Evolutionary conservation across 1,284 basidiomycete genomes (phyloP), one percentile per base, ranked within the genome.

Genomic region (Somion occarium): DNA sequence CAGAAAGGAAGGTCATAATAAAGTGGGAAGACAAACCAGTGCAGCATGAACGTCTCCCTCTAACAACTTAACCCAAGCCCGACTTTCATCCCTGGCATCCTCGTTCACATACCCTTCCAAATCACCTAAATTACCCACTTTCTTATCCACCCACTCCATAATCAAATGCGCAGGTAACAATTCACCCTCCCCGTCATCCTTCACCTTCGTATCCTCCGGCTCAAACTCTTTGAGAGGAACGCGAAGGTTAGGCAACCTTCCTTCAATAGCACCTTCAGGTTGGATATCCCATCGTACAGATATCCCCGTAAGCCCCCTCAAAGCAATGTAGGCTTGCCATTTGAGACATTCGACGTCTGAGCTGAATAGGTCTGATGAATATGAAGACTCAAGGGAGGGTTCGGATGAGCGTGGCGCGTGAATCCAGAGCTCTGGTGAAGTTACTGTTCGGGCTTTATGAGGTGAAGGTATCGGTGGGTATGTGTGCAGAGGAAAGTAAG

Each of bases 301-400:
- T 45, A 88, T 67, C 58, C 67, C 59, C 18, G 58, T 65, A 49
- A 86, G 62, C 3, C 79, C 80, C 48, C 85, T 79, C 15, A 91
- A 75, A 1, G 88, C 85, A 52, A 91, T 73, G 64, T 87, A 89
- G 0, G 88, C 85, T 65, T 91, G 88, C 88, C 88, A 91, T 68
- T 88, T 90, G 59, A 91, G 75, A 65, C 88, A 90, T 59, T 90
- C 87, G 55, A 89, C 83, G 67, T 91, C 88, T 49, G 73, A 67
- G 64, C 85, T 88, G 55, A 91, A 75, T 2, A 77, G 65, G 39
- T 68, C 65, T 3, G 64, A 60, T 13, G 18, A 22, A 23, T 43
- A 24, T 22, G 38, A 39, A 11, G 34, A 37, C 34, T 41, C 12
- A 48, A 48, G 39, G 60, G 58, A 1, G 59, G 53, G 27, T 49